Evolutionary conservation across 2,329 filamentous ascomycete species (phyloP), one percentile per base, ranked within the genome.

Genomic region (Tricladium varicosporioides): DNA sequence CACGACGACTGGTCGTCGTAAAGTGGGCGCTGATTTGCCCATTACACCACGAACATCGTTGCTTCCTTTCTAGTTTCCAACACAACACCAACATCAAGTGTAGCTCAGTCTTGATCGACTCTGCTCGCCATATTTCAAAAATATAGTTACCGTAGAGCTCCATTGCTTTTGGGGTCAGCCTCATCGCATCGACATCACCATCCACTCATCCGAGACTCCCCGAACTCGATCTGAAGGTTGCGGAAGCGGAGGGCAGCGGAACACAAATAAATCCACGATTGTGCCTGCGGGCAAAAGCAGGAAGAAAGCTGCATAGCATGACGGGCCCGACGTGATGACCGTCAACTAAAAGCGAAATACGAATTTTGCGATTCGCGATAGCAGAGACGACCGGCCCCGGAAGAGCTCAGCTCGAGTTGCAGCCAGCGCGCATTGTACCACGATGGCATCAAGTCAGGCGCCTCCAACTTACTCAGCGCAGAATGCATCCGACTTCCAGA

Each of bases 371-470:
- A 22, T 42, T 46, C 43, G 22, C 51, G 16, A 46, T 18, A 46
- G 14, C 40, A 45, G 18, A 31, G 44, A 5, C 8, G n/a, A 15
- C n/a, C 22, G n/a, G 13, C 22, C 8, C 48, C 7, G 51, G 43
- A 15, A 46, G 43, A 22, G 43, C 10, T 11, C 18, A 46, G 15
- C 13, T 46, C n/a, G 15, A 13, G 43, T 22, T 16, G 43, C 50
- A 52, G 50, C 15, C 33, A 11, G 19, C 27, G 47, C 33, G 13
- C 19, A 32, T 16, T 47, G 53, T 33, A 16, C 40, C 15, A 64
- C 54, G 48, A 66, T 67, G 65, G 58, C 63, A 44, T 61, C 63
- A 18, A 54, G 54, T 43, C 63, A 63, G 43, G 52, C 47, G 18
- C 48, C 55, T 51, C 22, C 55, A n/a, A 60, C 55, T 49, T 65